A percentile compares a stretch with the other conserved stretches of the same genome.
phyloP scores from a whole-genome alignment of 73 alveolate genomes.

The Symbiodinium pilosum region DNA sequence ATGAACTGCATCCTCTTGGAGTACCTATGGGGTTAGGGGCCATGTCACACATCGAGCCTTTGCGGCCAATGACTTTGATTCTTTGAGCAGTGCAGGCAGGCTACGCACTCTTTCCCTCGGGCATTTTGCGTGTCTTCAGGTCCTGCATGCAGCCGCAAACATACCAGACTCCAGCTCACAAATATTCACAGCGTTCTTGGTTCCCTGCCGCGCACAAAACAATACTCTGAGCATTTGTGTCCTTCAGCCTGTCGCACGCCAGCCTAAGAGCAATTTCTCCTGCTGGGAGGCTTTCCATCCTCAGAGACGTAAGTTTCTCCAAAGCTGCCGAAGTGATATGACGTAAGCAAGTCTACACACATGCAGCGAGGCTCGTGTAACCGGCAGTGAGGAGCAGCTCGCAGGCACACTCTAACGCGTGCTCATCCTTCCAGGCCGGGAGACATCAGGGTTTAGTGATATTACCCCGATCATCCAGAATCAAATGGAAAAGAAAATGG shows the following conservation, averaged over 20 bases:
- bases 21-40: no score
- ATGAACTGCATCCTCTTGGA: constrained; percentile 88
- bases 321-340: background rate
- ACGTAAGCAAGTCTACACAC: background rate
- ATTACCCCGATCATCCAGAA: no score
- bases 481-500: no score
- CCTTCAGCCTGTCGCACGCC: constrained; percentile 70
- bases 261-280: constrained; percentile 47
- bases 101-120: constrained; percentile 37
- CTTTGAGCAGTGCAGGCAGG: background rate
- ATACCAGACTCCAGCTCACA: background rate
- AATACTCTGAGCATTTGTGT: no score
- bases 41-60: no score
- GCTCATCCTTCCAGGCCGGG: constrained; percentile 48
- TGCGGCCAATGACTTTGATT: no score
- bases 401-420: constrained; percentile 69
- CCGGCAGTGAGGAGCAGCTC: constrained; percentile 86
- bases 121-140: constrained; percentile 34
- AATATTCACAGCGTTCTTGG: background rate
- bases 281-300: constrained; percentile 88
- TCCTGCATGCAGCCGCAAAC: constrained; percentile 32
- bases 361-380: constrained; percentile 36
- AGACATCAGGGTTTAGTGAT: no score
- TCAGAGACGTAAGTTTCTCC: background rate
- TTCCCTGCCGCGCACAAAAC: background rate